These are phyloP conservation scores for Pterocarpus santalinus DNA, from an alignment of 306 rosid species.

Conservation along the genomic window DNA sequence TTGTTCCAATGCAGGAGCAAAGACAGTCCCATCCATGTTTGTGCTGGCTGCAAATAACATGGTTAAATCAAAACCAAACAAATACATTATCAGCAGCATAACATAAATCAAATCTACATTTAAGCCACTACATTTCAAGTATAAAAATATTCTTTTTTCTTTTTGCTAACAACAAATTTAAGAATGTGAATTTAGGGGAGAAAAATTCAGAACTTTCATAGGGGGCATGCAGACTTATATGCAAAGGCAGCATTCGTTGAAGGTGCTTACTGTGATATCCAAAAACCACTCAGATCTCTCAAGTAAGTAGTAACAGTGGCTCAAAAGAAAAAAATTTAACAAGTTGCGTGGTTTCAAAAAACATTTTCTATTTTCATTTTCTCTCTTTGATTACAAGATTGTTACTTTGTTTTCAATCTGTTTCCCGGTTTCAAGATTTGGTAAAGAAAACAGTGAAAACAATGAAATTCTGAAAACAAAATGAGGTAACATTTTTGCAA, in stretches of 20 bases:
- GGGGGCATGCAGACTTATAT: not conserved
- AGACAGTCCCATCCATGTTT: slow-evolving; percentile 80
- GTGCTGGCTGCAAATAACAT: slow-evolving; percentile 52
- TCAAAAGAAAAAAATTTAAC: not conserved
- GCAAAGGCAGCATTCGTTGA: not conserved
- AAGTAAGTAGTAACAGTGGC: not conserved
- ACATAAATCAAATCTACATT: slow-evolving; percentile 29
- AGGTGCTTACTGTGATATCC: not conserved
- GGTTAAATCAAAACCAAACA: not conserved
- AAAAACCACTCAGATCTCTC: slow-evolving; percentile 29
- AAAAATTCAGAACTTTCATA: slow-evolving; percentile 15
- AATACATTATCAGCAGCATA: not conserved
- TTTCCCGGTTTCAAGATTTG: no score
- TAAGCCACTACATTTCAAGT: slow-evolving; percentile 11
- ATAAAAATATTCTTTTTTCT: not conserved
- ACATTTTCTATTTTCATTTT: no score
- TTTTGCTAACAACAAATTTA: not conserved
- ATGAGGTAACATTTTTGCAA: no score
- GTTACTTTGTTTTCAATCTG: no score
- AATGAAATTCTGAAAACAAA: no score
- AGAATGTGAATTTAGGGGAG: slow-evolving; percentile 27
- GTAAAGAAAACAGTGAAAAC: no score
- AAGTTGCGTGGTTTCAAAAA: no score
- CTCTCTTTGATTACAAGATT: no score
- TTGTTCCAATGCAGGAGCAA: slow-evolving; percentile 85